phyloP scores from a whole-genome alignment of 108 stramenopile genomes.

The Pelagomonas calceolata region DNA sequence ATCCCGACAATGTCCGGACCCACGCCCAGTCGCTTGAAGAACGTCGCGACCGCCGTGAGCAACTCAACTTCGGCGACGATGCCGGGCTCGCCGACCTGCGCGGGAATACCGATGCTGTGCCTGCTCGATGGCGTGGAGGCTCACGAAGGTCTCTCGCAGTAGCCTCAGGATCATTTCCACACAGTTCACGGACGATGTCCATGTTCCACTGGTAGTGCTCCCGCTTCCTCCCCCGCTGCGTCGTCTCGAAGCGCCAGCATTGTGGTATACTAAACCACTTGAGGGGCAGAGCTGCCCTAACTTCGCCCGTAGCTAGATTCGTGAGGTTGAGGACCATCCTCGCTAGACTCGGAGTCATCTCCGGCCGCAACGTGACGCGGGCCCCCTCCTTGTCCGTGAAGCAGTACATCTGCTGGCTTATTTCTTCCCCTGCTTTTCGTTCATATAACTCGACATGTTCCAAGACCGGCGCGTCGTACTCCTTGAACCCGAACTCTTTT shows the following conservation, averaged over 20 bases:
- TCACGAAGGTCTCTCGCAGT: no score
- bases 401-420: constrained; percentile 89
- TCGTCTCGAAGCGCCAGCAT: constrained; percentile 91
- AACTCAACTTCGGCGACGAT: constrained; percentile 88
- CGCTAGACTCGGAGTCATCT: constrained; percentile 95
- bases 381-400: constrained; percentile 88
- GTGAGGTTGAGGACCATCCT: constrained; percentile 76
- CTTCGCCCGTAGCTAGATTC: constrained; percentile 45
- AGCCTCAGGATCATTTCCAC: not conserved
- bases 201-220: constrained; percentile 92
- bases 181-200: no score
- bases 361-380: constrained; percentile 68
- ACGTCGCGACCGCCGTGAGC: constrained; percentile 75
- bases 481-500: constrained; percentile 66
- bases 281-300: constrained; percentile 73
- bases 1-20: constrained; percentile 83
- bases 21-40: constrained; percentile 75
- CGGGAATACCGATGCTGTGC: no score
- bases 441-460: constrained; percentile 80
- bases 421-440: constrained; percentile 95
- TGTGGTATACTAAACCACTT: constrained; percentile 95
- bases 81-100: constrained; percentile 71
- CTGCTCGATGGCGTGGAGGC: no score
- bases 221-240: constrained; percentile 88
- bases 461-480: constrained; percentile 94